Evolutionary conservation across 768 basidiomycete species (phyloP).

Genomic region (Phaeotremella fagi): DNA sequence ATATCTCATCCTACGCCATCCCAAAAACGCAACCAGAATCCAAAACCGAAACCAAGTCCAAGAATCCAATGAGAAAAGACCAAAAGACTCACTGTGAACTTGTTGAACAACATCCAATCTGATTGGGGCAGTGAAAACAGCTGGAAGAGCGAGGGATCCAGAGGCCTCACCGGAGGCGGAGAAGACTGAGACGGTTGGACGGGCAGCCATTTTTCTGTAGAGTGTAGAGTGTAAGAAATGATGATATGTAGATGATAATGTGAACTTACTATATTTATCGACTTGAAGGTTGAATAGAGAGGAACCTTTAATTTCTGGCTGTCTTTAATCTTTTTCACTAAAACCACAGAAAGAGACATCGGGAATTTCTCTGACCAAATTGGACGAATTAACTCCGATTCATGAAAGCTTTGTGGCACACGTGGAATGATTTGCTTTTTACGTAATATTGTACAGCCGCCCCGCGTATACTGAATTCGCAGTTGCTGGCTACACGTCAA

Average conservation of each 20-base stretch:
- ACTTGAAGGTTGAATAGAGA: constrained; percentile 14
- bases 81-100: constrained; percentile 88
- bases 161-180: constrained; percentile 76
- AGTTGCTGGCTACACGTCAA: too few relatives aligned
- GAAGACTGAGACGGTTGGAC: constrained; percentile 84
- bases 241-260: not conserved
- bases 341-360: not conserved
- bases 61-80: too few relatives aligned
- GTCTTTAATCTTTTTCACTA: not conserved
- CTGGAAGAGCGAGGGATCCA: constrained; percentile 83
- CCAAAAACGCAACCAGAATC: not conserved
- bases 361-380: not conserved
- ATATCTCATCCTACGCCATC: too few relatives aligned
- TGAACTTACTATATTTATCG: constrained; percentile 13
- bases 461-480: too few relatives aligned
- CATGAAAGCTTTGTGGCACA: not conserved
- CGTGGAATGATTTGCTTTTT: not conserved
- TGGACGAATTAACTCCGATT: not conserved
- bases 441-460: not conserved
- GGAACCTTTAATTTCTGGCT: not conserved
- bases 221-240: not conserved
- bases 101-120: constrained; percentile 96
- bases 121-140: constrained; percentile 96
- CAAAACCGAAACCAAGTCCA: not conserved
- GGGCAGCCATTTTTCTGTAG: constrained; percentile 67